phyloP scores from a whole-genome alignment of 345 rosid genomes.

The Leavenworthia alabamica region DNA sequence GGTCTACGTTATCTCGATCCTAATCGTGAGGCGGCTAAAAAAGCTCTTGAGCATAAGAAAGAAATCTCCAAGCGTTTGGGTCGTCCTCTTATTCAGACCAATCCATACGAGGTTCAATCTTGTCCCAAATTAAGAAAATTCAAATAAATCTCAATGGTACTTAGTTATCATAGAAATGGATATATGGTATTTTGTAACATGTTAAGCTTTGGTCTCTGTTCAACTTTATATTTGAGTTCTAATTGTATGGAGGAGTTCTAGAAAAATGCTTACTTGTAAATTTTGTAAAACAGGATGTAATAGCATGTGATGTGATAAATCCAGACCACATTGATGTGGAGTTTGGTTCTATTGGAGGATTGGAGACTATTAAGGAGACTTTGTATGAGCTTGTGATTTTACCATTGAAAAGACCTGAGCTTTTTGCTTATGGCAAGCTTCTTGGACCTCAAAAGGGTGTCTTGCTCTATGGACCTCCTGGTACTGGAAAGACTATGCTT shows the following conservation, averaged over 20 bases:
- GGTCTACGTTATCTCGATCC: slow-evolving; percentile 90
- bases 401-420: slow-evolving; percentile 80
- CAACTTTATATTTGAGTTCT: no score
- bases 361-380: slow-evolving; percentile 71
- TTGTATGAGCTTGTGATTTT: slow-evolving; percentile 87
- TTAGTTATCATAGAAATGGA: neutral
- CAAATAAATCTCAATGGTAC: neutral
- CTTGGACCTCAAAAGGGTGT: slow-evolving; percentile 98
- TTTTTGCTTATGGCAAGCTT: slow-evolving; percentile 84
- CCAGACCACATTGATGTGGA: slow-evolving; percentile 92
- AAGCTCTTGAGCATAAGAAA: slow-evolving; percentile 84
- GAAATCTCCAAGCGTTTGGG: slow-evolving; percentile 87
- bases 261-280: neutral
- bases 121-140: neutral
- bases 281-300: slow-evolving; percentile 65
- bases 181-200: no score
- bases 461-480: slow-evolving; percentile 92
- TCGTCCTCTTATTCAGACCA: slow-evolving; percentile 82
- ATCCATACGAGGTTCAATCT: slow-evolving; percentile 63
- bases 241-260: neutral
- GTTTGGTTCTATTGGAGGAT: slow-evolving; percentile 83
- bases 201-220: no score
- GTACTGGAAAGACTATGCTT: slow-evolving; percentile 98
- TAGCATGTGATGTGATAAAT: slow-evolving; percentile 93
- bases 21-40: slow-evolving; percentile 85